Evolutionary conservation across 2,329 filamentous ascomycete species (phyloP).

Genomic region (Aspergillus tubingensis): DNA sequence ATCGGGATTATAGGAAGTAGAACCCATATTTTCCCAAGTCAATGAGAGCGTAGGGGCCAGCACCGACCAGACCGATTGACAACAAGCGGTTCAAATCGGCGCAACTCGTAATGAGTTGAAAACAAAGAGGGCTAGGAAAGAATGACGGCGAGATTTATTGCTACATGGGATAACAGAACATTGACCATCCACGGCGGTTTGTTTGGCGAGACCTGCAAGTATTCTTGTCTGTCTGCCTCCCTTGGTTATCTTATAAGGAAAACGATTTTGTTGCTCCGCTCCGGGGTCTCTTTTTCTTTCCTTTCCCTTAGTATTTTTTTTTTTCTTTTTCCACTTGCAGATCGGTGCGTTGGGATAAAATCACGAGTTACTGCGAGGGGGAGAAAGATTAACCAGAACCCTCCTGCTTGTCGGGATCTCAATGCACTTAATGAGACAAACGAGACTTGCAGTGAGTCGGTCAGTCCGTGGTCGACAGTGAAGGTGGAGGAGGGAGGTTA

Average conservation of each 20-base stretch:
- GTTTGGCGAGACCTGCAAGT: constrained; percentile 1
- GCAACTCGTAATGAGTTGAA: constrained; percentile 12
- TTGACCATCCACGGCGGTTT: constrained; percentile 7
- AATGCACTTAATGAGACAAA: constrained; percentile 1
- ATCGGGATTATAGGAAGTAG: constrained; percentile 39
- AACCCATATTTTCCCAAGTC: constrained; percentile 35
- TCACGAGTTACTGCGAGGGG: constrained; percentile 17
- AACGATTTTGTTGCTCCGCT: not conserved
- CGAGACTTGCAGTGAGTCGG: not conserved
- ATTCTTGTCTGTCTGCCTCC: not conserved
- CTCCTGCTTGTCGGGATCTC: constrained; percentile 6
- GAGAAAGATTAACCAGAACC: constrained; percentile 14
- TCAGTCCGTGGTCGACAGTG: constrained; percentile 16
- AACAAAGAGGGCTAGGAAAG: constrained; percentile 9
- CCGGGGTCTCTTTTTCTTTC: not conserved
- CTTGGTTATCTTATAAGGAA: constrained; percentile 7
- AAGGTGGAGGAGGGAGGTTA: constrained; percentile 6
- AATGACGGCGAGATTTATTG: constrained; percentile 15
- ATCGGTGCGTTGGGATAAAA: constrained; percentile 1
- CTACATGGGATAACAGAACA: constrained; percentile 24
- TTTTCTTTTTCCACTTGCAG: not conserved
- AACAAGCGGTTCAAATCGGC: constrained; percentile 21
- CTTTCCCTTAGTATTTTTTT: not conserved
- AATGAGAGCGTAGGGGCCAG: constrained; percentile 22
- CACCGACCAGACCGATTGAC: constrained; percentile 25